Base-by-base conservation (phyloP, 2,329 filamentous ascomycete genomes). In the Monosporascus cannonballus region DNA sequence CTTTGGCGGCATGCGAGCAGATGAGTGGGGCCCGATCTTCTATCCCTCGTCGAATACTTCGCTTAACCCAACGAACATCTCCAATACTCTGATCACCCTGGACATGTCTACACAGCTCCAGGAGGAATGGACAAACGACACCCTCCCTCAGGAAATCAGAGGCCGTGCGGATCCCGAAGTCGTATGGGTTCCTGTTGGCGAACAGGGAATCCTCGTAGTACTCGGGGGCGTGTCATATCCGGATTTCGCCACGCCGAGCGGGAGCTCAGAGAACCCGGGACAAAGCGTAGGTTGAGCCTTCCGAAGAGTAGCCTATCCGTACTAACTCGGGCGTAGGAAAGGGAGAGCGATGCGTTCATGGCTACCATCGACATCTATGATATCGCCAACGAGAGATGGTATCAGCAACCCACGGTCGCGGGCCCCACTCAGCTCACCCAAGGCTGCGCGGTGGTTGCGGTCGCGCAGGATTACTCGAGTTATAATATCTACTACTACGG, bases 401-500 rank as follows among this genome's bases (percentile, higher is more conserved):
- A 80, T 55, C 66, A 84, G 60, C 89, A 94, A 67, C 72, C 78
- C 3, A 89, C 88, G 0, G 76, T 74, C 3, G 83, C 80, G 2
- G 74, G 76, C 0, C 80, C 83, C 0, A 72, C 75, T 14, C 64
- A 83, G 72, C 67, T 80, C 69, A 65, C 87, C 70, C 67, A 87
- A 76, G 76, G 86, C 64, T 94, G 90, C 63, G 85, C 88, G 3
- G 86, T 90, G 0, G 82, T 90, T 1, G 87, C 83, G n/a, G 75
- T 83, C 0, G 85, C 89, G 15, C 75, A 82, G 45, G 88, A 91
- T 64, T 77, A 76, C 36, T 88, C 86, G 11, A 90, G 85, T 54
- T 89, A 86, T 69, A 91, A 92, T 64, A 85, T 95, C 48, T 92
- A 93, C 73, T 90, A 89, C 71, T 94, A 90, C 61, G 90, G 88